Conservation (phyloP, 768 basidiomycete species). For the Pleurotus eryngii region DNA sequence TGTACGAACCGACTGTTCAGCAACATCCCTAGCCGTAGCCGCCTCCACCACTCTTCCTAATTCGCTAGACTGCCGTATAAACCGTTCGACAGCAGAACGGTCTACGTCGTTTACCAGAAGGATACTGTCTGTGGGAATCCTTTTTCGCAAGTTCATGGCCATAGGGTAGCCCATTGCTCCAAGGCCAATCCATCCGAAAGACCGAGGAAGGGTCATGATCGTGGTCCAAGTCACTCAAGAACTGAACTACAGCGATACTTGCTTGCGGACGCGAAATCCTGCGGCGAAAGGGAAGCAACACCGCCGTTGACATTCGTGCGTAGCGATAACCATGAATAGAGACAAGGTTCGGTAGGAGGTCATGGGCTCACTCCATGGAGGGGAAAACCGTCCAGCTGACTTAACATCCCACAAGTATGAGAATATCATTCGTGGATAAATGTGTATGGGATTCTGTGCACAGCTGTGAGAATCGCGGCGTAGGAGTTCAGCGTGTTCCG, state of each 20-base stretch:
- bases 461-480: not conserved
- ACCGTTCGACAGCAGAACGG: conserved; percentile 20
- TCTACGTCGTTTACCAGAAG: conserved; percentile 36
- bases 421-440: not conserved
- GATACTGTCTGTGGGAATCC: conserved; percentile 20
- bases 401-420: not conserved
- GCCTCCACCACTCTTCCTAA: conserved; percentile 16
- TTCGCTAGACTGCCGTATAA: conserved; percentile 18
- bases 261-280: no score
- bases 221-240: conserved; percentile 9
- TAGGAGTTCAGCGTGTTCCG: not conserved
- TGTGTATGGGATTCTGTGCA: not conserved
- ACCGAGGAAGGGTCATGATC: conserved; percentile 15
- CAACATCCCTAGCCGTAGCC: conserved; percentile 29
- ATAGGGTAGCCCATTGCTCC: conserved; percentile 45
- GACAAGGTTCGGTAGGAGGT: not conserved
- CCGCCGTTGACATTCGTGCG: no score
- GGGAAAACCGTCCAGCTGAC: not conserved
- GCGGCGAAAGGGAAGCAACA: no score
- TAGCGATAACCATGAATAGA: not conserved
- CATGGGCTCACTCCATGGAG: not conserved
- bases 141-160: conserved; percentile 32
- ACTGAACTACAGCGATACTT: not conserved
- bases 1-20: conserved; percentile 28
- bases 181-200: conserved; percentile 37